Percentiles rank a stretch among this genome's conserved stretches.
phyloP scores from a whole-genome alignment of 2,329 filamentous ascomycete genomes.

The Gremmenia infestans region DNA sequence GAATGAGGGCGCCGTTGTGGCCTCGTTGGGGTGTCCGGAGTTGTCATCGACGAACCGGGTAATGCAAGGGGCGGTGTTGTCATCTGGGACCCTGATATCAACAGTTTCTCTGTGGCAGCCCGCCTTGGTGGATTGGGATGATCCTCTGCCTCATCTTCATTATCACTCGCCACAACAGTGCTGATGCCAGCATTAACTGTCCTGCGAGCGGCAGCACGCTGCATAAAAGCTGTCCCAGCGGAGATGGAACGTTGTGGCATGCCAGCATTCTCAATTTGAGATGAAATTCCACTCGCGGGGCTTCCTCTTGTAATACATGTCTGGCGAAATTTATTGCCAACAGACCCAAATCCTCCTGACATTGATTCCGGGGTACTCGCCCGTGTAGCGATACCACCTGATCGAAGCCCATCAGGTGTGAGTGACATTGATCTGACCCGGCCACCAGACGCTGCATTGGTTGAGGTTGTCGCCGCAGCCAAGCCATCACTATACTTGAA shows the following conservation, averaged over 20 bases:
- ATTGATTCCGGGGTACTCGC: constrained; percentile 24
- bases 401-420: constrained; percentile 21
- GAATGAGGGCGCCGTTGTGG: constrained; percentile 22
- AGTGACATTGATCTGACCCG: constrained; percentile 24
- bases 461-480: constrained; percentile 6
- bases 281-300: constrained; percentile 10
- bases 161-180: constrained; percentile 26
- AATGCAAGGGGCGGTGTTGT: constrained; percentile 8
- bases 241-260: constrained; percentile 40
- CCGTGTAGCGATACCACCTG: constrained; percentile 9
- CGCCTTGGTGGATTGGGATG: constrained; percentile 6
- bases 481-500: constrained; percentile 32
- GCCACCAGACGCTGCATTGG: constrained; percentile 5
- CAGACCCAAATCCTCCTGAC: constrained; percentile 12
- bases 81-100: neutral
- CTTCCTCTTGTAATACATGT: constrained; percentile 11
- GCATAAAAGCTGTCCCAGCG: constrained; percentile 43
- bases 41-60: constrained; percentile 8
- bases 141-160: constrained; percentile 26
- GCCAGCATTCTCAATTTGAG: constrained; percentile 13
- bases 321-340: constrained; percentile 22
- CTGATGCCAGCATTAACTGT: constrained; percentile 7
- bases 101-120: constrained; percentile 4
- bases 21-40: constrained; percentile 21
- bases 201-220: constrained; percentile 28